Base-by-base conservation (phyloP, 2,329 filamentous ascomycete species). In the Colletotrichum paranaense region DNA sequence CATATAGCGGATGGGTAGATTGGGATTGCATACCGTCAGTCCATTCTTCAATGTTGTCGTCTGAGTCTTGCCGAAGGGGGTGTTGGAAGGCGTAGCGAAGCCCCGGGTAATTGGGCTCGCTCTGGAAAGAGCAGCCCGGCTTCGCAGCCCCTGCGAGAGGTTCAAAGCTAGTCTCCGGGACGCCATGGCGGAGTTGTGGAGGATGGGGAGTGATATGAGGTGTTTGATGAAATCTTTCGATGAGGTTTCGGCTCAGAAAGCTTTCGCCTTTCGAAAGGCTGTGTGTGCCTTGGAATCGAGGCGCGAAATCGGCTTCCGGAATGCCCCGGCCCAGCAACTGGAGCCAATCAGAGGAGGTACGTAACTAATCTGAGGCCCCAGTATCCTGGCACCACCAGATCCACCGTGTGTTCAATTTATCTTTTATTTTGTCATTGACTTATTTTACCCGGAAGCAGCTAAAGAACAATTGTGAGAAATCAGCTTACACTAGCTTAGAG, bases 21-120 rank as follows among this genome's bases (percentile, higher is more conserved):
- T 49, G 71, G n/a, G 62, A 30, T 72, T 76, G 78, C 86, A 85
- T 86, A 98, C 96, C 81, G 97, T 99, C 89, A 99, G 91, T 85
- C 97, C 97, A 90, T 98, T 99, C 88, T 93, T 94, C 83, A 99
- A 91, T 68, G 97, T 99, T 76, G 97, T 98, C 81, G 94, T 95
- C 90, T 98, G 93, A 80, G 95, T 98, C 89, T 94, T 96, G 88
- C 92, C 88, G 86, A 92, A 90, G 77, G 85, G 72, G 84, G 80
- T 62, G 69, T 86, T 84, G 74, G 97, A 92, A 80, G 96, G 95
- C 78, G 95, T 96, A 81, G 96, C 96, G 84, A 98, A 95, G 83
- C 94, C 93, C 88, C 96, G 92, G 86, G 91, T 93, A 86, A 97
- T 88, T 78, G 93, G 90, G 84, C 91, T 88, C 83, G 95, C 88